phyloP scores from a whole-genome alignment of 2,329 filamentous ascomycete species.

The Chrysoporthe cubensis region DNA sequence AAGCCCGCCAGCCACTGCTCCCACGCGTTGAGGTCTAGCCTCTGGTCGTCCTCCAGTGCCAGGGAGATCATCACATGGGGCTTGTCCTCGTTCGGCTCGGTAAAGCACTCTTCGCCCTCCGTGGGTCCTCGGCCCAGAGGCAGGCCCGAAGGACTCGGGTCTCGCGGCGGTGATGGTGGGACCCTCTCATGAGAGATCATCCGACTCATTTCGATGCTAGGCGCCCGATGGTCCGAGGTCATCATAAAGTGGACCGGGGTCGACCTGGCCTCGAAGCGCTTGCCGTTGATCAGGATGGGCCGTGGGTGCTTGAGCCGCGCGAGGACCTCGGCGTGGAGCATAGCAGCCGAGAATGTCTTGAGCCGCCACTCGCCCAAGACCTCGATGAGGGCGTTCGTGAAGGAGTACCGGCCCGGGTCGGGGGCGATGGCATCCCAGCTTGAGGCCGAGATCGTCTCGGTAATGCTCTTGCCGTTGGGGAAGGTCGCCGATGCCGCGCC shows the following conservation, averaged over 20 bases:
- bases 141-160: constrained; percentile 28
- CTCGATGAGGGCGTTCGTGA: constrained; percentile 62
- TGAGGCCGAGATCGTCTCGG: constrained; percentile 64
- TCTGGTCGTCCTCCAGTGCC: constrained; percentile 61
- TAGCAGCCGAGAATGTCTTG: constrained; percentile 60
- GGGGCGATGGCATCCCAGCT: constrained; percentile 66
- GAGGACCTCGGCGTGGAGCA: constrained; percentile 64
- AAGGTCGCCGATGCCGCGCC: constrained; percentile 64
- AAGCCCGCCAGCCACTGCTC: constrained; percentile 60
- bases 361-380: constrained; percentile 61
- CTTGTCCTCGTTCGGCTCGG: constrained; percentile 57
- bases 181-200: constrained; percentile 39
- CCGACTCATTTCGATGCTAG: constrained; percentile 59
- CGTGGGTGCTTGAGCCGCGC: constrained; percentile 64
- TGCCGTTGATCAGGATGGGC: constrained; percentile 61
- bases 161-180: constrained; percentile 44
- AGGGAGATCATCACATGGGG: constrained; percentile 66
- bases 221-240: constrained; percentile 62
- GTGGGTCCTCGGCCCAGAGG: constrained; percentile 28
- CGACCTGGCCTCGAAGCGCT: constrained; percentile 60
- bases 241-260: constrained; percentile 67
- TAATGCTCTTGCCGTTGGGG: constrained; percentile 61
- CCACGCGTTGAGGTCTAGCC: constrained; percentile 61
- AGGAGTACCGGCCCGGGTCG: constrained; percentile 62
- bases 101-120: constrained; percentile 27